These are phyloP conservation scores for Ustanciosporium gigantosporum DNA, from an alignment of 1,284 basidiomycete genomes.

Conservation along the genomic window DNA sequence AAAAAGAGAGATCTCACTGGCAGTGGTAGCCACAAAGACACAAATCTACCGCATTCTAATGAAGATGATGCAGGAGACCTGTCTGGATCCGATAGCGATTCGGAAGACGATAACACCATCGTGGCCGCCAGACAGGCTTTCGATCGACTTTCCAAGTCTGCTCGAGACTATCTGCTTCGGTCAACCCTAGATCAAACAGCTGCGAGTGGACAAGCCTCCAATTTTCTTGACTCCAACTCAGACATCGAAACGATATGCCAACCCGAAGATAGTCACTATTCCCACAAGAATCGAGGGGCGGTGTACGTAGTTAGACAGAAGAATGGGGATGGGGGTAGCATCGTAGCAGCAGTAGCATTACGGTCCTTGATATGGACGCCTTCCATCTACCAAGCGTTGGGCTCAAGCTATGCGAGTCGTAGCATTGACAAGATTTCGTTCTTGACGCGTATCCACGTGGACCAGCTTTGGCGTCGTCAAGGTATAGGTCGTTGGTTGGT, in stretches of 20 bases:
- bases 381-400: constrained; percentile 32
- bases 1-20: not conserved
- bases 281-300: constrained; percentile 29
- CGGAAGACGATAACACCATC: constrained; percentile 8
- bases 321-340: not conserved
- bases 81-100: constrained; percentile 22
- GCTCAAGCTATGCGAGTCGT: constrained; percentile 28
- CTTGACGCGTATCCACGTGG: constrained; percentile 18
- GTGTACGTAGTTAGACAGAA: constrained; percentile 13
- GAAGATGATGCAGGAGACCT: not conserved
- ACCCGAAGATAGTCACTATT: constrained; percentile 32
- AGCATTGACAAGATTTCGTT: constrained; percentile 39
- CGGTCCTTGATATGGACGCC: constrained; percentile 42
- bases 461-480: constrained; percentile 15
- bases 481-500: constrained; percentile 39
- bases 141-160: constrained; percentile 4
- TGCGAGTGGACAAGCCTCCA: not conserved
- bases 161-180: constrained; percentile 5
- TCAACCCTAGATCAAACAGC: not conserved
- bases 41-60: not conserved
- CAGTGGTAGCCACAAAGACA: not conserved
- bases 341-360: constrained; percentile 25
- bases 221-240: not conserved
- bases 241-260: constrained; percentile 26
- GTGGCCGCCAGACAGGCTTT: constrained; percentile 6